phyloP scores from a whole-genome alignment of 345 rosid species.

The Ceriops zippeliana region DNA sequence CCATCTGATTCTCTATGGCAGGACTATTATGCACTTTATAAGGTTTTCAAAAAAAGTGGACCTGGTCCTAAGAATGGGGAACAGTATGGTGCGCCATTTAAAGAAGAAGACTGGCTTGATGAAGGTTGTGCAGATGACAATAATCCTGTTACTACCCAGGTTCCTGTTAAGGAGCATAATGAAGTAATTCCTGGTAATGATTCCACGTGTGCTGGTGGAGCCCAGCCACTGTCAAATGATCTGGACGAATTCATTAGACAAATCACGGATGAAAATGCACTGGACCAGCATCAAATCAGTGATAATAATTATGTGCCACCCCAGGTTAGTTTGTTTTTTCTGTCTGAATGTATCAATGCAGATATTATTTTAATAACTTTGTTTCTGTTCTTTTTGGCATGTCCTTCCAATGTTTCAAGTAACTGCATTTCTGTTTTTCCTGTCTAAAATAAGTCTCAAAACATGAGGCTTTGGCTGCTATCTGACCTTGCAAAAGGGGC shows the following conservation, averaged over 20 bases:
- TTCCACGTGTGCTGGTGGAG: conserved; percentile 16
- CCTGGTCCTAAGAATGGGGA: conserved; percentile 97
- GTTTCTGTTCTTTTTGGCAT: too few species aligned
- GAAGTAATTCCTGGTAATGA: conserved; percentile 27
- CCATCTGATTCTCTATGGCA: conserved; percentile 17
- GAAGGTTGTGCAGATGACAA: conserved; percentile 30
- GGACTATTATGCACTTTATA: conserved; percentile 76
- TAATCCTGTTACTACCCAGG: conserved; percentile 19
- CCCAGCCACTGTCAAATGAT: conserved; percentile 33
- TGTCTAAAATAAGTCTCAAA: neutral
- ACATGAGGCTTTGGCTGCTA: neutral
- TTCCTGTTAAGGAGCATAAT: conserved; percentile 27
- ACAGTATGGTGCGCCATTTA: conserved; percentile 91
- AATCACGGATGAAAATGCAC: conserved; percentile 31
- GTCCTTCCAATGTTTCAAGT: neutral
- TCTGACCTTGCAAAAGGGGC: neutral
- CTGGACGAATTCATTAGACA: conserved; percentile 46
- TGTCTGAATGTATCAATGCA: neutral
- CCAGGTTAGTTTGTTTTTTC: conserved; percentile 30
- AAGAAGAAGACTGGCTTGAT: conserved; percentile 82
- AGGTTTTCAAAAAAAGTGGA: conserved; percentile 84
- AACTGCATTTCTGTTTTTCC: neutral
- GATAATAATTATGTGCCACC: conserved; percentile 11
- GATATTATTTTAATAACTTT: too few species aligned
- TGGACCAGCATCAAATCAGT: conserved; percentile 14